Evolutionary conservation across 2,329 filamentous ascomycete species (phyloP).

Genomic region (Didymella lethalis): DNA sequence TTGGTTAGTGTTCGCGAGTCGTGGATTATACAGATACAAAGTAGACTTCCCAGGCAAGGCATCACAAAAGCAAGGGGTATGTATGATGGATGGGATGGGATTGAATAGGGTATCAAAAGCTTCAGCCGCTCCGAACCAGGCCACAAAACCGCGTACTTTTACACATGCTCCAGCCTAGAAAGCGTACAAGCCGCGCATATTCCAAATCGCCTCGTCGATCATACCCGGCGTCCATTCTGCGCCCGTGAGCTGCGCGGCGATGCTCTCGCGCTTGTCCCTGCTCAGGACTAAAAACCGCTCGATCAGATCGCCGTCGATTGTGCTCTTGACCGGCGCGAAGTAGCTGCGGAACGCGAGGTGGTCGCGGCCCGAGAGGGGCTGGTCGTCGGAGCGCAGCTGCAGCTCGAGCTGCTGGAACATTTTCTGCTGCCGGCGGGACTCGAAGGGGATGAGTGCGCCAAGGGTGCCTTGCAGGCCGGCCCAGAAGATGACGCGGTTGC

Average conservation of each 20-base stretch:
- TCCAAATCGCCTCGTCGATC: conserved; percentile 88
- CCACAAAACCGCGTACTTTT: neutral
- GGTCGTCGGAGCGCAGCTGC: conserved; percentile 78
- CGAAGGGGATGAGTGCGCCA: conserved; percentile 90
- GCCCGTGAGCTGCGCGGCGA: conserved; percentile 90
- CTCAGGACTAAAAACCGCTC: conserved; percentile 86
- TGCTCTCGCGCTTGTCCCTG: conserved; percentile 92
- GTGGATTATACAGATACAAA: too few relatives aligned
- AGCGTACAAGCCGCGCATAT: conserved; percentile 47
- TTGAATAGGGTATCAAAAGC: neutral
- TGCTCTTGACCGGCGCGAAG: conserved; percentile 94
- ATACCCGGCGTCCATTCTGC: conserved; percentile 73
- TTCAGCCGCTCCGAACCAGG: neutral
- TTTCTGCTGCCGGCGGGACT: conserved; percentile 90
- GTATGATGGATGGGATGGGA: neutral
- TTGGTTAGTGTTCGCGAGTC: too few relatives aligned
- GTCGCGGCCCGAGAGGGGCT: conserved; percentile 88
- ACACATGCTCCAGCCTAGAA: conserved; percentile 30
- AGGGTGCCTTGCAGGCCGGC: conserved; percentile 93
- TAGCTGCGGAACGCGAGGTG: conserved; percentile 96
- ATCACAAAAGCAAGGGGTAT: too few relatives aligned
- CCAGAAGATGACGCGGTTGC: conserved; percentile 91
- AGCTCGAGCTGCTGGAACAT: conserved; percentile 96
- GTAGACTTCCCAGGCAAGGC: too few relatives aligned
- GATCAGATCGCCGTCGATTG: conserved; percentile 96